Evolutionary conservation across 1,139 yeast genomes (phyloP).

Genomic region (Magnusiomyces paraingens): DNA sequence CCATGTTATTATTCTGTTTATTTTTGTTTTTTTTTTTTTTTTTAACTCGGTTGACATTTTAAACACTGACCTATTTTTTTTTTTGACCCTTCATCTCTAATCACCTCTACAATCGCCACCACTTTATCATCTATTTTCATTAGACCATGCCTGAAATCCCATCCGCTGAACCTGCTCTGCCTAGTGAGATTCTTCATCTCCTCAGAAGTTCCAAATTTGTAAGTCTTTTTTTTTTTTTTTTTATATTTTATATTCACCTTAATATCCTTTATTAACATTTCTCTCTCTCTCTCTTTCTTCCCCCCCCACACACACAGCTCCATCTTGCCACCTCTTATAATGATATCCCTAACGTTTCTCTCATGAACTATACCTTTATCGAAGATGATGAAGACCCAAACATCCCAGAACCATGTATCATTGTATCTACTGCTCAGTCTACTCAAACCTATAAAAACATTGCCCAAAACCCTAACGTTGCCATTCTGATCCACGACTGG

Average conservation of each 20-base stretch:
- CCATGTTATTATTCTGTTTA: not conserved
- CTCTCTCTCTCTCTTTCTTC: not conserved
- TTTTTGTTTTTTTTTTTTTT: no score
- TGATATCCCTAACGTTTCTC: slow-evolving; percentile 72
- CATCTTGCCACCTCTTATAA: slow-evolving; percentile 72
- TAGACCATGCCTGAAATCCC: not conserved
- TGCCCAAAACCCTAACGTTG: slow-evolving; percentile 60
- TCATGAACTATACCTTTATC: slow-evolving; percentile 73
- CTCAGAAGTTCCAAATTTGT: not conserved
- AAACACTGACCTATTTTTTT: no score
- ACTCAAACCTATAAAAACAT: slow-evolving; percentile 71
- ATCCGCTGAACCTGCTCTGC: not conserved
- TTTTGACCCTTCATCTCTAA: no score
- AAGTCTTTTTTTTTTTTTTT: not conserved
- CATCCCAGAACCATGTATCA: slow-evolving; percentile 44
- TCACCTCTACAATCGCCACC: no score
- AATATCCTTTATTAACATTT: not conserved
- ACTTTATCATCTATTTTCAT: not conserved
- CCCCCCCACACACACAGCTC: slow-evolving; percentile 39
- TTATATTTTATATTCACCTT: not conserved
- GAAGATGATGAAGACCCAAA: slow-evolving; percentile 32
- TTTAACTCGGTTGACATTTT: no score
- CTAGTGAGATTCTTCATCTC: not conserved
- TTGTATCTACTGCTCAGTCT: slow-evolving; percentile 60
- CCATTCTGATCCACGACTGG: slow-evolving; percentile 85